These are phyloP conservation scores for Trichoderma lentiforme DNA, from an alignment of 2,329 filamentous ascomycete genomes.

Conservation along the genomic window DNA sequence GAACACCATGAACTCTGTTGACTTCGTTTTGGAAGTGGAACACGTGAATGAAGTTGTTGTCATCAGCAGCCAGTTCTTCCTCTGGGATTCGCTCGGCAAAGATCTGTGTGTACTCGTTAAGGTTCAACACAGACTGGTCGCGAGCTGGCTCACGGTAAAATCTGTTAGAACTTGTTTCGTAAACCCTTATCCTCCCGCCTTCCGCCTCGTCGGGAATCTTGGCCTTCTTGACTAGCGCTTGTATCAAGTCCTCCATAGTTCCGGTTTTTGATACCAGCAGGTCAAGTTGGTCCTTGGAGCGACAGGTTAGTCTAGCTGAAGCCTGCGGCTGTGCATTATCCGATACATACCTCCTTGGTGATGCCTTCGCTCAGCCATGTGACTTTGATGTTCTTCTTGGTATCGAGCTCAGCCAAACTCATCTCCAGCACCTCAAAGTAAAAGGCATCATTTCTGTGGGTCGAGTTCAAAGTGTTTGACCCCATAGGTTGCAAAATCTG, in stretches of 20 bases:
- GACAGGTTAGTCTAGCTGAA: neutral
- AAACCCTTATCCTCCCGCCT: slow-evolving; percentile 70
- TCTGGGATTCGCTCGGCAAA: slow-evolving; percentile 79
- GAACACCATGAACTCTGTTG: slow-evolving; percentile 77
- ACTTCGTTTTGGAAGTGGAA: slow-evolving; percentile 94
- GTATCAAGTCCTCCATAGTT: slow-evolving; percentile 72
- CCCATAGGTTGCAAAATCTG: slow-evolving; percentile 76
- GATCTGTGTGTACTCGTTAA: slow-evolving; percentile 81
- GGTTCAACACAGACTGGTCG: slow-evolving; percentile 70
- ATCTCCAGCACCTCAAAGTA: slow-evolving; percentile 95
- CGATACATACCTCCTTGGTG: slow-evolving; percentile 69
- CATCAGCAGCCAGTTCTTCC: slow-evolving; percentile 60
- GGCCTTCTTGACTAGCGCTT: slow-evolving; percentile 74
- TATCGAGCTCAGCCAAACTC: slow-evolving; percentile 88
- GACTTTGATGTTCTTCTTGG: slow-evolving; percentile 82
- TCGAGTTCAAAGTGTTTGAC: slow-evolving; percentile 62
- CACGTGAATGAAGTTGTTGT: slow-evolving; percentile 65
- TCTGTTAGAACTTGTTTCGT: slow-evolving; percentile 78
- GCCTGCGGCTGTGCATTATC: neutral
- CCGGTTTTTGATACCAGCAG: slow-evolving; percentile 86
- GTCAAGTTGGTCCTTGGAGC: slow-evolving; percentile 66
- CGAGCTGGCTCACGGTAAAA: slow-evolving; percentile 73
- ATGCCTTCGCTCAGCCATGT: slow-evolving; percentile 87
- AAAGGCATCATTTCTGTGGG: slow-evolving; percentile 71
- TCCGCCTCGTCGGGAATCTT: slow-evolving; percentile 70